Percentiles rank a stretch among this genome's conserved stretches.
These are phyloP conservation scores for Penicillium sp. DNA, from an alignment of 2,329 filamentous ascomycete species.

Conservation along the genomic window DNA sequence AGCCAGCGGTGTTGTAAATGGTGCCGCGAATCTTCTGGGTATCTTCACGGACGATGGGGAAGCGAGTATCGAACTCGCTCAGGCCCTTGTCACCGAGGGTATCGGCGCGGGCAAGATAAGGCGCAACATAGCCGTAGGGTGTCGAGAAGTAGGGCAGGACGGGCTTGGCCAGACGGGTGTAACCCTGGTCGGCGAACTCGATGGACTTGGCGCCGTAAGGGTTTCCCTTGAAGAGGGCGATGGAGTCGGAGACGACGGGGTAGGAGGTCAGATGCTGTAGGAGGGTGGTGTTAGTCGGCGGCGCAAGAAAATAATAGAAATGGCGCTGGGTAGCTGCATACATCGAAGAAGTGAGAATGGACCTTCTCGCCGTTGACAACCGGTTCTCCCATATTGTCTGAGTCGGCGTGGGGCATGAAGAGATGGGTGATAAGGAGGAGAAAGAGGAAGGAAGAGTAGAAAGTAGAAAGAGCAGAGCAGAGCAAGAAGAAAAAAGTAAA, in stretches of 20 bases:
- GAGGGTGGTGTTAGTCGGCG: neutral
- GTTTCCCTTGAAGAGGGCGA: slow-evolving; percentile 78
- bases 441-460: neutral
- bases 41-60: slow-evolving; percentile 76
- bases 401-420: slow-evolving; percentile 56
- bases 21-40: slow-evolving; percentile 71
- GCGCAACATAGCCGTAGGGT: slow-evolving; percentile 80
- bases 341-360: slow-evolving; percentile 52
- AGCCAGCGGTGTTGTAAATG: slow-evolving; percentile 64
- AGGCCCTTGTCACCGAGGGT: slow-evolving; percentile 74
- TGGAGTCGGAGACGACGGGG: slow-evolving; percentile 78
- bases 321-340: slow-evolving; percentile 31
- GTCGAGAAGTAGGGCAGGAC: slow-evolving; percentile 77
- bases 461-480: slow-evolving; percentile 10
- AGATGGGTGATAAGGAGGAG: neutral
- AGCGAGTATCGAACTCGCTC: slow-evolving; percentile 68
- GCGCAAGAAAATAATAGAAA: neutral
- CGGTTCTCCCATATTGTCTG: slow-evolving; percentile 51
- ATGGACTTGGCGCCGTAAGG: slow-evolving; percentile 83
- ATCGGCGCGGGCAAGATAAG: slow-evolving; percentile 84
- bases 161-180: slow-evolving; percentile 75
- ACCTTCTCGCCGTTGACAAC: slow-evolving; percentile 56
- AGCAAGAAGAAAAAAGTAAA: slow-evolving; percentile 8
- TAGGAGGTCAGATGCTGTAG: slow-evolving; percentile 84
- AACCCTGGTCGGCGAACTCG: slow-evolving; percentile 73